phyloP scores from a whole-genome alignment of 768 basidiomycete genomes.

The Boletus speciosus region DNA sequence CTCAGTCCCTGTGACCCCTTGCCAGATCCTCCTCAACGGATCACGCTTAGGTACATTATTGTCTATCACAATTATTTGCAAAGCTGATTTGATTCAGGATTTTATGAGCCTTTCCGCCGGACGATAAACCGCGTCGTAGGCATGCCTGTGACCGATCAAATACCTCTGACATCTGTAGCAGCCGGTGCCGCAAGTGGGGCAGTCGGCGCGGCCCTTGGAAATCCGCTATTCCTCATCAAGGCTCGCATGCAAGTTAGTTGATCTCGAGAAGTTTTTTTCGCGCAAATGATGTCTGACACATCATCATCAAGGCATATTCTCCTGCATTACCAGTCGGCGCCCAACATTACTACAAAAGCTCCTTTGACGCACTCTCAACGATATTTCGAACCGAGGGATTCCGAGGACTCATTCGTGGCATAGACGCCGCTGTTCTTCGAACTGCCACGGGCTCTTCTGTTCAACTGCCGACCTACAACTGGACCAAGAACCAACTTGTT shows the following conservation, averaged over 20 bases:
- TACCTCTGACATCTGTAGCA: constrained; percentile 71
- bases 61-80: neutral
- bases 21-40: constrained; percentile 85
- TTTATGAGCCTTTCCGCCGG: constrained; percentile 90
- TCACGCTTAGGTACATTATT: constrained; percentile 69
- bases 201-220: constrained; percentile 82
- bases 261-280: neutral
- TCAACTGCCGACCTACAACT: constrained; percentile 94
- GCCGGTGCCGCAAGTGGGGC: constrained; percentile 91
- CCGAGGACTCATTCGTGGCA: constrained; percentile 82
- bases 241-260: constrained; percentile 86
- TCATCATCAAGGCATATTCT: constrained; percentile 72
- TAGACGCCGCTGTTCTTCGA: constrained; percentile 89
- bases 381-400: constrained; percentile 77
- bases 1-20: constrained; percentile 3
- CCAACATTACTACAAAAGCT: constrained; percentile 87
- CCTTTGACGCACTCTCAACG: constrained; percentile 74
- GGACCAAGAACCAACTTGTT: constrained; percentile 80
- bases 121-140: constrained; percentile 69
- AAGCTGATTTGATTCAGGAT: constrained; percentile 52
- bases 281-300: neutral
- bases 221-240: constrained; percentile 92
- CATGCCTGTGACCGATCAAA: constrained; percentile 56
- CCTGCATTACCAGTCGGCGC: constrained; percentile 91
- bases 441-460: constrained; percentile 96